Percentiles rank a stretch among this genome's conserved stretches.
Conservation (phyloP, 345 rosid genomes). For the Angophora floribunda region DNA sequence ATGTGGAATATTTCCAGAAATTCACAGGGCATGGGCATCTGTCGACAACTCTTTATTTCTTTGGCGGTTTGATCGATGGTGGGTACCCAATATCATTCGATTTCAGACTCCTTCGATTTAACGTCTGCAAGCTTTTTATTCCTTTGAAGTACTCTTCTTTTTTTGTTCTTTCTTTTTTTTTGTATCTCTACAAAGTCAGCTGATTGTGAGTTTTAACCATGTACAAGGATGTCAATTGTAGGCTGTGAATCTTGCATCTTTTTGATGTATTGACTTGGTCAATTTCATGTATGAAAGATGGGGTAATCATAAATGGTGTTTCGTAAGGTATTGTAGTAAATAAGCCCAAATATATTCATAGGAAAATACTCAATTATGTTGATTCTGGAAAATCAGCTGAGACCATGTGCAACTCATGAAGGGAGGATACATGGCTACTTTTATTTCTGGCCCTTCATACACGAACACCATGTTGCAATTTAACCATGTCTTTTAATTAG, state of each 20-base stretch:
- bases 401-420: not conserved
- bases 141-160: not conserved
- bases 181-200: not conserved
- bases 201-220: not conserved
- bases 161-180: not conserved
- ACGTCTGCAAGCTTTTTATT: not conserved
- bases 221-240: not conserved
- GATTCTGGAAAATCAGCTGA: not conserved
- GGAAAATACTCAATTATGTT: not conserved
- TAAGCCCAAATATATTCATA: not conserved
- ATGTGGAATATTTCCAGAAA: constrained; percentile 93
- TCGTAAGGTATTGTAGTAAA: not conserved
- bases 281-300: not conserved
- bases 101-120: not conserved
- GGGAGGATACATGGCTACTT: not conserved
- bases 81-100: constrained; percentile 1
- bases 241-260: not conserved
- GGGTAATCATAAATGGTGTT: not conserved
- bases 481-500: not conserved
- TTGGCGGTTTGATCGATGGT: constrained; percentile 98
- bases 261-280: not conserved
- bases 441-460: not conserved
- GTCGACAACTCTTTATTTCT: constrained; percentile 85
- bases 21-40: constrained; percentile 95
- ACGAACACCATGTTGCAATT: not conserved